phyloP scores from a whole-genome alignment of 208 protist species.

The Crithidia sp. region DNA sequence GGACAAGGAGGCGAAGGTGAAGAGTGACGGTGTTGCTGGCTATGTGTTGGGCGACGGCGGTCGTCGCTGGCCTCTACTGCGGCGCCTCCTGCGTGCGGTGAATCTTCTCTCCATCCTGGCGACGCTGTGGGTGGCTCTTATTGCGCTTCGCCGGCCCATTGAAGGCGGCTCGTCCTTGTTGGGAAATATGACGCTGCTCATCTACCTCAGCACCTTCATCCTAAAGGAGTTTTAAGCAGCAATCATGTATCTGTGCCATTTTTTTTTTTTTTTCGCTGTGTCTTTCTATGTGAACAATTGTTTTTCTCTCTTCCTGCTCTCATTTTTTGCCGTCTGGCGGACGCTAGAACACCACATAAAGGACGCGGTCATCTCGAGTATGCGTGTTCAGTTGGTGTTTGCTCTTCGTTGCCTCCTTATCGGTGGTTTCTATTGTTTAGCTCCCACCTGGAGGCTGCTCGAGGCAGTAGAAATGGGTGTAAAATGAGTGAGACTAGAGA shows the following conservation, averaged over 20 bases:
- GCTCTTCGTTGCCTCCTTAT: too few relatives aligned
- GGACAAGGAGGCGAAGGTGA: conserved; percentile 1
- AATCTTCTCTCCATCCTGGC: conserved; percentile 26
- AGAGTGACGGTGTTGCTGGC: not conserved
- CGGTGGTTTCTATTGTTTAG: too few relatives aligned
- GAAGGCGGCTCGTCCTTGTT: conserved; percentile 51
- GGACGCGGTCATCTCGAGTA: too few relatives aligned
- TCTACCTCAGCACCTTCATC: conserved; percentile 37
- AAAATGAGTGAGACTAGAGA: too few relatives aligned
- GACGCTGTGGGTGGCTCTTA: conserved; percentile 45
- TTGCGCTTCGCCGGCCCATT: conserved; percentile 62
- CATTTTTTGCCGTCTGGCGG: not conserved
- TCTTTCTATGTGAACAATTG: not conserved
- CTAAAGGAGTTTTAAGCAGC: conserved; percentile 26
- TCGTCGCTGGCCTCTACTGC: conserved; percentile 30
- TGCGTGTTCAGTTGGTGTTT: too few relatives aligned
- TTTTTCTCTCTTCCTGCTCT: not conserved
- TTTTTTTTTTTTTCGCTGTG: not conserved
- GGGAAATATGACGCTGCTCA: conserved; percentile 46
- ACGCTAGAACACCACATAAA: too few relatives aligned
- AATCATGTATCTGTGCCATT: not conserved
- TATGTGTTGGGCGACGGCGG: conserved; percentile 58
- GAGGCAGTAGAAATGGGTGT: too few relatives aligned
- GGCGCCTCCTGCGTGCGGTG: not conserved
- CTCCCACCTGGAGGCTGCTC: too few relatives aligned